Evolutionary conservation across 2,329 filamentous ascomycete species (phyloP), one percentile per base, ranked within the genome.

Genomic region (Talaromyces funiculosus): DNA sequence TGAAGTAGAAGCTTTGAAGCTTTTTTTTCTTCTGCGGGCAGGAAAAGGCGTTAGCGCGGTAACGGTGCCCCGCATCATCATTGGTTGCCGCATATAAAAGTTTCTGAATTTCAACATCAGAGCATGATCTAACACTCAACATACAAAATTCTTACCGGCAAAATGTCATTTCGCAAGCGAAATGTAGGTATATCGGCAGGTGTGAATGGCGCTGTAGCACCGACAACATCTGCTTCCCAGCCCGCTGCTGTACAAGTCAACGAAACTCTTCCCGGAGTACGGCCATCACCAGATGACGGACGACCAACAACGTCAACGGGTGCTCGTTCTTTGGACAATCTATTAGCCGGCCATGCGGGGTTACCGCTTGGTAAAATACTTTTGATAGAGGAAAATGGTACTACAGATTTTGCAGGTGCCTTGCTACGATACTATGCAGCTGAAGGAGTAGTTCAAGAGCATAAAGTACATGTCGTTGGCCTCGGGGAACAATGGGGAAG

Each of bases 221-320:
- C 67, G 55, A 72, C 70, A 65, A 62, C 63, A 53, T 40, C 66
- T 53, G 55, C 67, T 57, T 69, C 68, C 57, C 63, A 67, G 57
- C 62, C 66, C 53, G 64, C 71, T 58, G 47, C 60, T 37, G 73
- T 62, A 16, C 67, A 68, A 61, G 40, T n/a, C 9, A 51, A 24
- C 26, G 69, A 72, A 51, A 61, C 71, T 12, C 69, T 71, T 18
- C 75, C 79, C 45, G 86, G 87, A 18, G 82, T 92, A 22, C 86
- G 93, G 54, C 90, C 93, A 16, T 99, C 94, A 12, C 90, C 92
- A 51, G 79, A 96, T 33, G 92, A 96, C 71, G 93, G 93, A 60
- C 87, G 92, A 53, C 82, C 86, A 38, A 96, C 90, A 7, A 97
- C 90, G 2, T 99, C 94, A 0, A 97, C 94, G 0, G 94, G 94